A percentile compares a stretch with the other conserved stretches of the same genome.
These are phyloP conservation scores for Diplogelasinospora grovesii DNA, from an alignment of 495 filamentous ascomycete species.

Conservation along the genomic window DNA sequence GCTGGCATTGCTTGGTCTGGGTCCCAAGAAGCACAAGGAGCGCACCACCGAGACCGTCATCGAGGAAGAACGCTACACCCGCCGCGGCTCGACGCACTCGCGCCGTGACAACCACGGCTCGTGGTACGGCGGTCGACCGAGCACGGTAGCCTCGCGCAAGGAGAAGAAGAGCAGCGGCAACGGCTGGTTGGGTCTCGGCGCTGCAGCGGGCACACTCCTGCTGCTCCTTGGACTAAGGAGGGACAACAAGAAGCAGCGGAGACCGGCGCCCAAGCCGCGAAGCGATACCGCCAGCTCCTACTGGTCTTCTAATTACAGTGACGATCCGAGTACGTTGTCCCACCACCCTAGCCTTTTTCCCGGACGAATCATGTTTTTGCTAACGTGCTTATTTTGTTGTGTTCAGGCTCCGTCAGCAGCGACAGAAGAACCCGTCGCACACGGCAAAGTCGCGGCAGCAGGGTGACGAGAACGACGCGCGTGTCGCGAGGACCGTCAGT, in stretches of 20 bases:
- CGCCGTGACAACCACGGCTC: conserved; percentile 41
- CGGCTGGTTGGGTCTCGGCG: conserved; percentile 52
- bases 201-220: conserved; percentile 59
- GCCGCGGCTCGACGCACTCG: conserved; percentile 36
- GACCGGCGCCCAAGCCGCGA: conserved; percentile 35
- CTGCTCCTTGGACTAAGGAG: conserved; percentile 72
- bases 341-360: too few species aligned
- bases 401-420: conserved; percentile 37
- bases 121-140: conserved; percentile 59
- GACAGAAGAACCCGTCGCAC: conserved; percentile 25
- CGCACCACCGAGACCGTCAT: conserved; percentile 59
- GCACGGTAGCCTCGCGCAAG: conserved; percentile 46
- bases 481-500: conserved; percentile 22
- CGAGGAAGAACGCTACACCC: conserved; percentile 60
- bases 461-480: conserved; percentile 25
- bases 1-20: conserved; percentile 59
- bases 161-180: conserved; percentile 45
- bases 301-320: conserved; percentile 40
- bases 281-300: conserved; percentile 45
- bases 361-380: conserved; percentile 11
- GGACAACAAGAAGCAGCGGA: conserved; percentile 46
- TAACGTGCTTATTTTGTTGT: conserved; percentile 12
- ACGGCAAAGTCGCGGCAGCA: conserved; percentile 18
- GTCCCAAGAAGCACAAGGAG: conserved; percentile 42
- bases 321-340: conserved; percentile 43